These are phyloP conservation scores for Aureobasidium namibiae DNA, from an alignment of 2,329 filamentous ascomycete species.

Conservation along the genomic window DNA sequence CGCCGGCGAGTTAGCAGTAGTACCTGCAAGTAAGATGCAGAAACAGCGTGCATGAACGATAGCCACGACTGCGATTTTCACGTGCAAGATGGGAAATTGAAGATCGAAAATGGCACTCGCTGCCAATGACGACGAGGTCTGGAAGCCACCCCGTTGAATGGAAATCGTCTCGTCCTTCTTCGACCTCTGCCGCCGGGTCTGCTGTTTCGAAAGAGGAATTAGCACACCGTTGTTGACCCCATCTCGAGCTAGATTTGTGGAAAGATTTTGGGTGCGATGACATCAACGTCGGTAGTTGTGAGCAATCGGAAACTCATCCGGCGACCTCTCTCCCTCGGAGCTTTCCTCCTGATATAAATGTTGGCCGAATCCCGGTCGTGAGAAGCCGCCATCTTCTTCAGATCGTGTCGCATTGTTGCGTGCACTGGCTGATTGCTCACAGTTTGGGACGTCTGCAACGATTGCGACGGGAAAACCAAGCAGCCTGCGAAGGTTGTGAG, in stretches of 20 bases:
- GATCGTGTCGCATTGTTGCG: neutral
- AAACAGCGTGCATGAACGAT: neutral
- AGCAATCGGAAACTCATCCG: neutral
- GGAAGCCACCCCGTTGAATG: neutral
- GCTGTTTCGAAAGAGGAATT: neutral
- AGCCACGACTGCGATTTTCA: neutral
- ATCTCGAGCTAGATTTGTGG: neutral
- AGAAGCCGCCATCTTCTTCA: neutral
- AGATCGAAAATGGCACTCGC: neutral
- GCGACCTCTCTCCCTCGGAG: neutral
- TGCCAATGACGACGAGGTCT: neutral
- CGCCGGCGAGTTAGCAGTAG: neutral
- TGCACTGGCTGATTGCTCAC: neutral
- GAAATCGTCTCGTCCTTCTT: neutral
- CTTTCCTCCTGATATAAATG: too few species aligned
- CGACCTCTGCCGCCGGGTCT: neutral
- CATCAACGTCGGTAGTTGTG: neutral
- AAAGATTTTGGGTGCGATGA: slow-evolving; percentile 2
- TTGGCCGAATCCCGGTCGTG: neutral
- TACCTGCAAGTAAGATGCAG: neutral
- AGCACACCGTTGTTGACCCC: neutral
- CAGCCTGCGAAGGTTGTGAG: neutral
- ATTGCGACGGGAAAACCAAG: too few species aligned
- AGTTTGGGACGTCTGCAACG: too few species aligned
- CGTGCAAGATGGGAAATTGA: neutral